Conservation (phyloP, 1,284 basidiomycete genomes). For the Cutaneotrichosporon cutaneum region DNA sequence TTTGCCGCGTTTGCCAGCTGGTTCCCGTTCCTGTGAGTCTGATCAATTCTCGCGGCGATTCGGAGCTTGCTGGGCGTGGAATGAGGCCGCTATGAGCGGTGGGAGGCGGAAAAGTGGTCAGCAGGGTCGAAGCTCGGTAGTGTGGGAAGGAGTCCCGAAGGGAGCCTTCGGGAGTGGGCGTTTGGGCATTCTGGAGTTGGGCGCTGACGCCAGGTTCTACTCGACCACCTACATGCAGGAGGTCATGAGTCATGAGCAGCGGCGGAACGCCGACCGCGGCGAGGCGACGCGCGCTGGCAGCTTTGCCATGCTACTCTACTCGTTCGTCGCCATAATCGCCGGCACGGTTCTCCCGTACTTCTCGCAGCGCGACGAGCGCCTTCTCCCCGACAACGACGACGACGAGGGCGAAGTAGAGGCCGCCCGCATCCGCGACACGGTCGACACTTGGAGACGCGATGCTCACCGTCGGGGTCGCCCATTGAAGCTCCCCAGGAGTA, state of each 20-base stretch:
- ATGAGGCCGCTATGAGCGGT: background rate
- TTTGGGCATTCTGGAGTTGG: too few relatives aligned
- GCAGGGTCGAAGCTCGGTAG: background rate
- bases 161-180: too few relatives aligned
- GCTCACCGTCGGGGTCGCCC: slow-evolving; percentile 69
- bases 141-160: too few relatives aligned
- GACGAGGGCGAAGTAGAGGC: slow-evolving; percentile 62
- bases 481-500: slow-evolving; percentile 68
- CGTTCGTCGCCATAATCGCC: slow-evolving; percentile 72
- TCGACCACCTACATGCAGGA: slow-evolving; percentile 91
- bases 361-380: slow-evolving; percentile 70
- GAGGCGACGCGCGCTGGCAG: slow-evolving; percentile 81
- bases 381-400: slow-evolving; percentile 60
- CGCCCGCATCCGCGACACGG: slow-evolving; percentile 64
- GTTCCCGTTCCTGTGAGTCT: slow-evolving; percentile 74
- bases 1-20: slow-evolving; percentile 59
- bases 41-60: background rate
- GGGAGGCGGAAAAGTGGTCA: too few relatives aligned
- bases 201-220: slow-evolving; percentile 62
- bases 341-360: slow-evolving; percentile 81
- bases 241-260: slow-evolving; percentile 76
- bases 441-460: slow-evolving; percentile 78
- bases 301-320: slow-evolving; percentile 85
- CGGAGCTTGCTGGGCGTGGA: background rate
- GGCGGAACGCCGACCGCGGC: slow-evolving; percentile 70